Conservation (phyloP, 1,139 yeast species). For the Suhomyces kunorum region DNA sequence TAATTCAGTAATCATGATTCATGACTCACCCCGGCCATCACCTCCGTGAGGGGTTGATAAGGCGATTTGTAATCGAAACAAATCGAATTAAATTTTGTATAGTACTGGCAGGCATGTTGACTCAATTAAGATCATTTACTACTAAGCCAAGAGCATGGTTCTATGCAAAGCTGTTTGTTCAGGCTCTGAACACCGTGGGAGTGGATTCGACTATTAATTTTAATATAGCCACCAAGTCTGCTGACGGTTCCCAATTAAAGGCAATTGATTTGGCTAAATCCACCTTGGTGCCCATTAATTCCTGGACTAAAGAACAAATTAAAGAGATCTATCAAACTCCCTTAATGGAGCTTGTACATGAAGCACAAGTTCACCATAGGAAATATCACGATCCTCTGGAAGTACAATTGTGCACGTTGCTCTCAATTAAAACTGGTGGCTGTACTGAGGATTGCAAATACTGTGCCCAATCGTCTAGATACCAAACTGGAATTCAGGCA, state of each 20-base stretch:
- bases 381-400: conserved; percentile 66
- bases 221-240: conserved; percentile 13
- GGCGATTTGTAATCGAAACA: not conserved
- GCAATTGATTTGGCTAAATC: conserved; percentile 20
- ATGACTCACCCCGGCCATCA: not conserved
- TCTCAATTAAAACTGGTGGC: conserved; percentile 78
- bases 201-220: conserved; percentile 15
- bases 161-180: not conserved
- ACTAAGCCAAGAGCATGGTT: conserved; percentile 1
- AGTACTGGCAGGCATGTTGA: too few relatives aligned
- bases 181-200: conserved; percentile 7
- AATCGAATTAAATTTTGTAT: too few relatives aligned
- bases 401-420: conserved; percentile 73
- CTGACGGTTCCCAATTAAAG: not conserved
- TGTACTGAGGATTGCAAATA: conserved; percentile 82
- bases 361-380: conserved; percentile 68
- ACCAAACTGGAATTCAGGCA: conserved; percentile 70
- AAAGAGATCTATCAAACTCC: conserved; percentile 64
- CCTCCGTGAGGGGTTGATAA: not conserved
- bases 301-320: conserved; percentile 65
- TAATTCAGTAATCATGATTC: not conserved
- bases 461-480: conserved; percentile 72
- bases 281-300: conserved; percentile 38
- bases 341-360: conserved; percentile 59
- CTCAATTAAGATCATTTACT: conserved; percentile 5